Percentiles rank a stretch among this genome's conserved stretches.
Evolutionary conservation across 768 basidiomycete genomes (phyloP).

Genomic region (Stropharia rugosoannulata): DNA sequence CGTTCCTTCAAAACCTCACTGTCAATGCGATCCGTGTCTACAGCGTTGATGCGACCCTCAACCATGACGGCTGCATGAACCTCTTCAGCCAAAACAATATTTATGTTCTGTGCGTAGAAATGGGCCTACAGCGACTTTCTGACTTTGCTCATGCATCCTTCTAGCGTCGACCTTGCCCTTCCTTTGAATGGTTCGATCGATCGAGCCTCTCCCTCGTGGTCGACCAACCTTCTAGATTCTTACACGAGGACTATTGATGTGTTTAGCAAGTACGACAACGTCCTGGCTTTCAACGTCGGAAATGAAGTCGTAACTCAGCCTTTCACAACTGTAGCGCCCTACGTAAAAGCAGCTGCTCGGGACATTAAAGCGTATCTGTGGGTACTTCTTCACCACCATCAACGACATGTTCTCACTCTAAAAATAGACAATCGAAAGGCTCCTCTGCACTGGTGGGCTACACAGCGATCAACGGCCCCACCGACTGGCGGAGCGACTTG

Average conservation of each 20-base stretch:
- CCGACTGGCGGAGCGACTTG: conserved; percentile 60
- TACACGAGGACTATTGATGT: conserved; percentile 77
- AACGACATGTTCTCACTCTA: conserved; percentile 8
- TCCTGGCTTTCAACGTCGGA: conserved; percentile 87
- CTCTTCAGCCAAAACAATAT: conserved; percentile 77
- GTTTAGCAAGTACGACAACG: conserved; percentile 86
- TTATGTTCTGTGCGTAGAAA: conserved; percentile 73
- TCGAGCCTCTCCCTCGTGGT: conserved; percentile 72
- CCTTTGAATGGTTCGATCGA: conserved; percentile 87
- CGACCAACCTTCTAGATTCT: conserved; percentile 73
- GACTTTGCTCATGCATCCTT: conserved; percentile 10
- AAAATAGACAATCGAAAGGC: conserved; percentile 55
- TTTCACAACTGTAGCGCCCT: conserved; percentile 66
- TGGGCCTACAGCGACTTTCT: background rate
- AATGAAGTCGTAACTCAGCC: conserved; percentile 71
- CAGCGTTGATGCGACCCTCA: conserved; percentile 77
- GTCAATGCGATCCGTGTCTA: conserved; percentile 87
- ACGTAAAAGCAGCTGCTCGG: conserved; percentile 88
- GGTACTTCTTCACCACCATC: conserved; percentile 22
- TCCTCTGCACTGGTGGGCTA: conserved; percentile 78
- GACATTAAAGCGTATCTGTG: conserved; percentile 85
- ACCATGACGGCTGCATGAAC: conserved; percentile 88
- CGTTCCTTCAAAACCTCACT: conserved; percentile 70
- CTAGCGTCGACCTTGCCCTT: conserved; percentile 81
- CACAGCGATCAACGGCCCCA: conserved; percentile 75